Percentiles rank a stretch among this genome's conserved stretches.
phyloP scores from a whole-genome alignment of 2,329 filamentous ascomycete genomes.

The Calonectria naviculata region DNA sequence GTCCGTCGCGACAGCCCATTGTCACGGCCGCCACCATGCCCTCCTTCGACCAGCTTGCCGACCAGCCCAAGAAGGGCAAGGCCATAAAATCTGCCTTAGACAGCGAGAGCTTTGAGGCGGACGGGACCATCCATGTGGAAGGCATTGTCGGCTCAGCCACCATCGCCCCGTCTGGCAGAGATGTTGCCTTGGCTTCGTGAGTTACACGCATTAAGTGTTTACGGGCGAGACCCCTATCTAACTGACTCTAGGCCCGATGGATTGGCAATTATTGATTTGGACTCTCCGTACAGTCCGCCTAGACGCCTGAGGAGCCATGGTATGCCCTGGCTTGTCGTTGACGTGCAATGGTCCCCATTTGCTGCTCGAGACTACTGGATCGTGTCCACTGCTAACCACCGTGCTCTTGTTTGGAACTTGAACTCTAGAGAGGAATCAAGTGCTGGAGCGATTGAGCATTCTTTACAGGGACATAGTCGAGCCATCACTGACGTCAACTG shows the following conservation, averaged over 20 bases:
- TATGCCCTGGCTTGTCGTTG: constrained; percentile 93
- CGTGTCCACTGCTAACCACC: constrained; percentile 93
- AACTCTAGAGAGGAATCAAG: constrained; percentile 80
- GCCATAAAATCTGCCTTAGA: constrained; percentile 78
- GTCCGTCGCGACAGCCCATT: constrained; percentile 33
- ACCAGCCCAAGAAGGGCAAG: constrained; percentile 66
- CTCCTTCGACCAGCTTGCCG: constrained; percentile 56
- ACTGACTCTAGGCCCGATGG: constrained; percentile 73
- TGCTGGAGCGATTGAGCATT: constrained; percentile 82
- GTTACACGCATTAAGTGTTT: constrained; percentile 41
- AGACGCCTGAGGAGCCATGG: constrained; percentile 84
- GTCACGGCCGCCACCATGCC: constrained; percentile 54
- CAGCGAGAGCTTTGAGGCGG: constrained; percentile 87
- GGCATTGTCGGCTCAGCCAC: constrained; percentile 88
- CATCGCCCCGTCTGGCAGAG: constrained; percentile 90
- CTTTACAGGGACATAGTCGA: constrained; percentile 82
- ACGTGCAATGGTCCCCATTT: constrained; percentile 97
- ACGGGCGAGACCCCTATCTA: constrained; percentile 7
- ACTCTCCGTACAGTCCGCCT: constrained; percentile 88
- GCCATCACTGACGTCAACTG: constrained; percentile 98
- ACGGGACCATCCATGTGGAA: constrained; percentile 86
- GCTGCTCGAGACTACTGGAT: constrained; percentile 92
- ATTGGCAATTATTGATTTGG: constrained; percentile 90
- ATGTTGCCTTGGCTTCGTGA: constrained; percentile 87
- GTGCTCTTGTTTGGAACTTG: constrained; percentile 93